Evolutionary conservation across 441 rosid species (phyloP).

Genomic region (Erodium trifolium): DNA sequence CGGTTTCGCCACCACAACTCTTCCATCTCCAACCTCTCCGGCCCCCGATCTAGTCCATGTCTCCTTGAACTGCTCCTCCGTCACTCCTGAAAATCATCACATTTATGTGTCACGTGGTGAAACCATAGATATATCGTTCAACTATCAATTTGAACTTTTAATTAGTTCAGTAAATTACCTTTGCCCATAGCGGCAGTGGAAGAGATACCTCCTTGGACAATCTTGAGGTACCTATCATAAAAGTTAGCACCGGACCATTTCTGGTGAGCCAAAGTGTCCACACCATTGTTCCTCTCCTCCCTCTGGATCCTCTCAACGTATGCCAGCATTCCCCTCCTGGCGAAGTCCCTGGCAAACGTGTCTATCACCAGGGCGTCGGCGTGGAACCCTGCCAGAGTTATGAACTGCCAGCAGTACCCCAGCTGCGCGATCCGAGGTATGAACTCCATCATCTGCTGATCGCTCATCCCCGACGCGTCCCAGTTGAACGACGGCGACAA

Average conservation of each 20-base stretch:
- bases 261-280: conserved; percentile 88
- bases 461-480: conserved; percentile 88
- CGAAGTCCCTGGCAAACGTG: conserved; percentile 71
- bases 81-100: conserved; percentile 44
- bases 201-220: conserved; percentile 88
- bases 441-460: conserved; percentile 72
- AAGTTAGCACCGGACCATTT: conserved; percentile 94
- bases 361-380: conserved; percentile 79
- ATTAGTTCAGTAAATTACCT: conserved; percentile 32
- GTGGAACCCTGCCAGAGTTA: conserved; percentile 86
- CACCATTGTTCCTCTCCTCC: conserved; percentile 83
- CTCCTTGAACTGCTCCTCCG: conserved; percentile 93
- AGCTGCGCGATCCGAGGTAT: conserved; percentile 69
- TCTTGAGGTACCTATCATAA: conserved; percentile 78
- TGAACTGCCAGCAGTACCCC: conserved; percentile 92
- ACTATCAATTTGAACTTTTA: too few relatives aligned
- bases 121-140: too few relatives aligned
- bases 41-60: conserved; percentile 66
- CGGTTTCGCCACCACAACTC: conserved; percentile 62
- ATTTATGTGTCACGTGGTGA: too few relatives aligned
- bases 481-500: conserved; percentile 90
- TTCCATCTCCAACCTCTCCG: conserved; percentile 31
- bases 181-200: conserved; percentile 97
- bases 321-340: conserved; percentile 83
- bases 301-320: conserved; percentile 93